These are phyloP conservation scores for Suhomyces yuchorum DNA, from an alignment of 1,139 yeast species.

Conservation along the genomic window DNA sequence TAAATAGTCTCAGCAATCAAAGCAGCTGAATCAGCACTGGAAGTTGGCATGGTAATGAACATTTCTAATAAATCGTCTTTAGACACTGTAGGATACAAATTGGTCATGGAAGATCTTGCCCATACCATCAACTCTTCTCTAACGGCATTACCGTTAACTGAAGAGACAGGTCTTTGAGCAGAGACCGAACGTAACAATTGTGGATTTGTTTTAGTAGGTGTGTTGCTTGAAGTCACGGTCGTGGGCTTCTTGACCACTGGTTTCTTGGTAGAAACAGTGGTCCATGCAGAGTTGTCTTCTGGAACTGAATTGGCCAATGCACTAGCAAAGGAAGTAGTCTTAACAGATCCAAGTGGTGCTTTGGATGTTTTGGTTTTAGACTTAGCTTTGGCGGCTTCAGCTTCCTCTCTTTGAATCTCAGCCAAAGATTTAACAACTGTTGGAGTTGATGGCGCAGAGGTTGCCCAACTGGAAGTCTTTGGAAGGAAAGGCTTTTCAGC, in stretches of 20 bases:
- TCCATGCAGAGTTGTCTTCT: conserved; percentile 48
- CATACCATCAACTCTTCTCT: conserved; percentile 77
- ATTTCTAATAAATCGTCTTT: conserved; percentile 77
- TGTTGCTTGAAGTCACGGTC: conserved; percentile 20
- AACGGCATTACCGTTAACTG: conserved; percentile 29
- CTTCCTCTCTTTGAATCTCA: conserved; percentile 50
- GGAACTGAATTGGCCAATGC: conserved; percentile 28
- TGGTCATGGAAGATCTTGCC: conserved; percentile 78
- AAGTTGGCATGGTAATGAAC: conserved; percentile 73
- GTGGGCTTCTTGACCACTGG: conserved; percentile 31
- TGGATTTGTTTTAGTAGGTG: conserved; percentile 39
- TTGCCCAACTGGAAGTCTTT: conserved; percentile 59
- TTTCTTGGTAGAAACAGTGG: conserved; percentile 40
- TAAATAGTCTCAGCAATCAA: conserved; percentile 92
- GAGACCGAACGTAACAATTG: conserved; percentile 51
- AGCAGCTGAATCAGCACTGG: conserved; percentile 68
- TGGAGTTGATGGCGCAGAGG: conserved; percentile 25
- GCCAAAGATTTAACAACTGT: conserved; percentile 42
- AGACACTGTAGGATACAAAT: conserved; percentile 73
- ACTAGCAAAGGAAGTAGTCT: conserved; percentile 22
- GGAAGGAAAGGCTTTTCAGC: conserved; percentile 42
- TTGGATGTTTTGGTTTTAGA: conserved; percentile 22
- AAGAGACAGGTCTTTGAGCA: conserved; percentile 33
- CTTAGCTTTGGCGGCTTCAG: conserved; percentile 39
- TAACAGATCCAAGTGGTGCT: conserved; percentile 16